Percentiles rank a stretch among this genome's conserved stretches.
Evolutionary conservation across 148 eudicot species (phyloP).

Genomic region (Hydrangea macrophylla): DNA sequence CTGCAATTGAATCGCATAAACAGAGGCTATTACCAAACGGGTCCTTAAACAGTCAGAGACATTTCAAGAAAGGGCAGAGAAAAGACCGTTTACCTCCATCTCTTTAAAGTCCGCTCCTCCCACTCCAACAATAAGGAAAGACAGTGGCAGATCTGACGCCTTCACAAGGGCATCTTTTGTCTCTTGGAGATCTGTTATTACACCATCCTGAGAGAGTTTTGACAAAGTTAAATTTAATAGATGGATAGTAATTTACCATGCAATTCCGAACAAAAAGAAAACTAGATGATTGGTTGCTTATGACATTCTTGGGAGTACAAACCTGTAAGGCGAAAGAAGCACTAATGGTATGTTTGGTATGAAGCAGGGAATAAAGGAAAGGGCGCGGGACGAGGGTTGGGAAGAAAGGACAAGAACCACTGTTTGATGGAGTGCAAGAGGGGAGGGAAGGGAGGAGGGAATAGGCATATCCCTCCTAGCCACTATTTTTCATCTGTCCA

Average conservation of each 20-base stretch:
- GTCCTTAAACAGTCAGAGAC: neutral
- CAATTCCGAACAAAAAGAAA: neutral
- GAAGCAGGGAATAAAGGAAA: too few relatives aligned
- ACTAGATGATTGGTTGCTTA: neutral
- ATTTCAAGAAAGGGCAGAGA: slow-evolving; percentile 1
- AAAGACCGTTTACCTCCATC: slow-evolving; percentile 73
- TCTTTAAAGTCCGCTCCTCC: slow-evolving; percentile 98
- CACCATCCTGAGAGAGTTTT: slow-evolving; percentile 72
- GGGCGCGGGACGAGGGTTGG: too few relatives aligned
- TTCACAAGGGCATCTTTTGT: slow-evolving; percentile 93
- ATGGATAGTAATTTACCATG: neutral
- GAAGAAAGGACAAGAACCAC: too few relatives aligned
- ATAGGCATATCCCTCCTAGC: too few relatives aligned
- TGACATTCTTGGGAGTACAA: neutral
- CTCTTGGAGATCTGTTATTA: slow-evolving; percentile 97
- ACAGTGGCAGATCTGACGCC: slow-evolving; percentile 92
- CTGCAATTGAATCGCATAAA: too few relatives aligned
- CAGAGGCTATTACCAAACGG: too few relatives aligned
- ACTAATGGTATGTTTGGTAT: too few relatives aligned
- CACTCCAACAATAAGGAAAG: slow-evolving; percentile 95
- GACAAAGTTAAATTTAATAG: neutral
- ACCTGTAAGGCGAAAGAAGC: neutral
- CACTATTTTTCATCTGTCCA: too few relatives aligned
- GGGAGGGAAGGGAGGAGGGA: too few relatives aligned
- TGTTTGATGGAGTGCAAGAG: too few relatives aligned